phyloP scores from a whole-genome alignment of 2,329 filamentous ascomycete species.

The Boeremia exigua region DNA sequence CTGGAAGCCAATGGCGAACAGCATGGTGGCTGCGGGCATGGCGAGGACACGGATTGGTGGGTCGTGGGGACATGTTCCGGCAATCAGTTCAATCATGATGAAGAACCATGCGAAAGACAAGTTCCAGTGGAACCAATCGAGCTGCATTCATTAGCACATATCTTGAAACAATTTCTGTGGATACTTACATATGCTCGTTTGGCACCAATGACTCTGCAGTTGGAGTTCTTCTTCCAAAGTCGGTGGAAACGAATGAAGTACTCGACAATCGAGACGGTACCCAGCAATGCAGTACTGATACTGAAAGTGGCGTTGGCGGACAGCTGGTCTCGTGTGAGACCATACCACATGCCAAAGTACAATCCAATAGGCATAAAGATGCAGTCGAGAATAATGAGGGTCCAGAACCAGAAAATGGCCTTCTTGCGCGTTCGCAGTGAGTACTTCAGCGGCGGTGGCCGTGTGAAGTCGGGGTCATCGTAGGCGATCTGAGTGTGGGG shows the following conservation, averaged over 20 bases:
- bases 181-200: slow-evolving; percentile 48
- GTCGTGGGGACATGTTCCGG: slow-evolving; percentile 55
- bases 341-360: slow-evolving; percentile 68
- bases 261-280: slow-evolving; percentile 61
- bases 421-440: slow-evolving; percentile 60
- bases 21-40: slow-evolving; percentile 59
- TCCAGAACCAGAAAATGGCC: slow-evolving; percentile 65
- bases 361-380: slow-evolving; percentile 64
- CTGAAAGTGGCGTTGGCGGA: slow-evolving; percentile 60
- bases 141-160: slow-evolving; percentile 31
- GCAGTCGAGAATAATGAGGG: slow-evolving; percentile 64
- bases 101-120: slow-evolving; percentile 61
- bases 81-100: slow-evolving; percentile 63
- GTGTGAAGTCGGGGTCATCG: slow-evolving; percentile 49
- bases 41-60: slow-evolving; percentile 61
- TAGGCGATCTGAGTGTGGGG: slow-evolving; percentile 51
- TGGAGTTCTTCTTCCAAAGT: slow-evolving; percentile 59
- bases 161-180: too few species aligned
- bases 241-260: slow-evolving; percentile 58
- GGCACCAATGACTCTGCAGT: slow-evolving; percentile 59
- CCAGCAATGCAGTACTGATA: slow-evolving; percentile 61
- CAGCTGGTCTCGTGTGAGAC: slow-evolving; percentile 53
- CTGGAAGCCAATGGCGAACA: slow-evolving; percentile 59
- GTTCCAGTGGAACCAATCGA: slow-evolving; percentile 66
- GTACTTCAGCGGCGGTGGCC: slow-evolving; percentile 62